A percentile compares a stretch with the other conserved stretches of the same genome.
Conservation (phyloP, 2,329 filamentous ascomycete species). For the Pleomassaria siparia region DNA sequence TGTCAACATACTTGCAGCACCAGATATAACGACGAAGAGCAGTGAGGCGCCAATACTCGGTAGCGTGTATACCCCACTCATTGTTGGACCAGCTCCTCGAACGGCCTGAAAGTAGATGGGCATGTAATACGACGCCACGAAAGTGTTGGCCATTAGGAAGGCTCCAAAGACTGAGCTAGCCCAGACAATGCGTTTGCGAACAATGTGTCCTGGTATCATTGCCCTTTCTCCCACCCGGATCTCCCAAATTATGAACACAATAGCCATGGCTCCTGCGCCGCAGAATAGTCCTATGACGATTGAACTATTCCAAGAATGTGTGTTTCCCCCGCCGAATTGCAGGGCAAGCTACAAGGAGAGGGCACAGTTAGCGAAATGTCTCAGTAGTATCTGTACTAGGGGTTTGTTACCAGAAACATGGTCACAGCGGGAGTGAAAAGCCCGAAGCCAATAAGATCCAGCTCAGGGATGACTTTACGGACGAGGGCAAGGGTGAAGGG, state of each 20-base stretch:
- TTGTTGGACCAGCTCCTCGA: constrained; percentile 34
- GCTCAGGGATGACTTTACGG: constrained; percentile 10
- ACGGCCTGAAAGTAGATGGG: constrained; percentile 49
- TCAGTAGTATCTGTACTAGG: no score
- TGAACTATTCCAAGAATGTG: constrained; percentile 9
- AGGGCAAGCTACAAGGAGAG: no score
- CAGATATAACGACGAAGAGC: constrained; percentile 19
- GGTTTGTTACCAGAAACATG: constrained; percentile 43
- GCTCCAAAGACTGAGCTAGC: constrained; percentile 23
- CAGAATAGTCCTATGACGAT: constrained; percentile 14
- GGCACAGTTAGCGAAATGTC: no score
- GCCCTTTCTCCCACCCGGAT: not conserved
- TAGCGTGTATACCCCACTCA: constrained; percentile 44
- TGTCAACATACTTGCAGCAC: constrained; percentile 16
- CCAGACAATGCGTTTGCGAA: constrained; percentile 34
- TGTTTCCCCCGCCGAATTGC: constrained; percentile 25
- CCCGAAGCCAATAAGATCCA: constrained; percentile 19
- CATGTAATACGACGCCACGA: constrained; percentile 34
- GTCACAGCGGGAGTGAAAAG: constrained; percentile 30
- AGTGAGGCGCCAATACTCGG: constrained; percentile 37
- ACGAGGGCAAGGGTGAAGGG: constrained; percentile 8
- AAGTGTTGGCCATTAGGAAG: constrained; percentile 15
- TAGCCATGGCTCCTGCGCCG: constrained; percentile 5
- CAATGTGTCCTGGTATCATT: constrained; percentile 32
- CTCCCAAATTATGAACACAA: constrained; percentile 11